Evolutionary conservation across 169 alveolate genomes (phyloP).

Genomic region (Cryptosporidium sp.): DNA sequence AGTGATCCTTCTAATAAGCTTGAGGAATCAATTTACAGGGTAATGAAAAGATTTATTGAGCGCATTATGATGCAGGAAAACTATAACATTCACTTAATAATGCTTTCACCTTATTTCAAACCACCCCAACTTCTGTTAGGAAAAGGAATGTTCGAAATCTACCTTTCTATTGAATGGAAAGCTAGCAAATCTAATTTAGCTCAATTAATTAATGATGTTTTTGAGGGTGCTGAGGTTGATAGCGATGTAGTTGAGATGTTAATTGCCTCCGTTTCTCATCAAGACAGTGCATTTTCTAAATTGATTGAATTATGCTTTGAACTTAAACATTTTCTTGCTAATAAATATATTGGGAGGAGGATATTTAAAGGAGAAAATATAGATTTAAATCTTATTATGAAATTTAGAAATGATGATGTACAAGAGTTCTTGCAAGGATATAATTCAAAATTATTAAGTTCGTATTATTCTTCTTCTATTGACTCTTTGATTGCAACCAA

Average conservation of each 20-base stretch:
- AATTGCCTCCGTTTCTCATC: conserved; percentile 38
- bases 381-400: not conserved
- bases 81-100: conserved; percentile 15
- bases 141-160: conserved; percentile 39
- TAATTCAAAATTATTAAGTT: conserved; percentile 9
- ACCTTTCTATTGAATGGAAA: conserved; percentile 60
- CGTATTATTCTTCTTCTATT: conserved; percentile 31
- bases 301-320: conserved; percentile 36
- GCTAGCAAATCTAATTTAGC: conserved; percentile 1
- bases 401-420: conserved; percentile 15
- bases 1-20: conserved; percentile 12
- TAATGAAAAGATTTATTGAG: conserved; percentile 46
- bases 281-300: not conserved
- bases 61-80: conserved; percentile 40
- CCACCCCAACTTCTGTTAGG: conserved; percentile 47
- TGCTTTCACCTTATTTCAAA: conserved; percentile 50
- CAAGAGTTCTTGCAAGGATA: conserved; percentile 11
- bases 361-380: not conserved
- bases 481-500: conserved; percentile 36
- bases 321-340: conserved; percentile 6
- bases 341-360: conserved; percentile 18
- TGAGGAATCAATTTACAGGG: conserved; percentile 48
- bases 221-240: not conserved
- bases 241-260: conserved; percentile 24
- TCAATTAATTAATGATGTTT: conserved; percentile 17